Base-by-base conservation (phyloP, 148 eudicot genomes). In the Rhododendron ovatum region DNA sequence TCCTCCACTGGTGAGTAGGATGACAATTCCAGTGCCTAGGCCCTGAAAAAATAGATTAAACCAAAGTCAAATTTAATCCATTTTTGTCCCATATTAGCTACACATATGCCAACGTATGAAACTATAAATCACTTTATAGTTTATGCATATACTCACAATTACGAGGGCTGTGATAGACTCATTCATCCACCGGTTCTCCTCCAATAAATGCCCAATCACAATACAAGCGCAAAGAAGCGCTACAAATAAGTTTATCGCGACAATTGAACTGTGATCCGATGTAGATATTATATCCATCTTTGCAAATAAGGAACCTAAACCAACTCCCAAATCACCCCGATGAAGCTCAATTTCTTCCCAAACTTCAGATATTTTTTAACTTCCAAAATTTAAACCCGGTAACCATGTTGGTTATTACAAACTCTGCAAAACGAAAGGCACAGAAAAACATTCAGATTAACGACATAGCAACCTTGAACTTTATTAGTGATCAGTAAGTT, bases 141-240 rank as follows among this genome's bases (percentile, higher is more conserved):
- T 12, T 45, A 74, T 4, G 73, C 12, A 76, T 82, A 67, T 59
- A 69, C 93, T 87, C 83, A 92, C 94, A 39, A 94, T 87, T 77
- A 86, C n/a, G 47, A 94, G 91, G 57, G 95, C 93, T 20, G 95
- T 92, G 73, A 92, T 94, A 18, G 97, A 94, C 86, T 94, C 97
- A 47, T 94, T 94, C 90, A 93, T 90, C 97, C 97, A 93, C 30
- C 95, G 92, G 74, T 84, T 89, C 78, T 92, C 94, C 87, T 94
- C 96, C 83, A 93, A 87, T 65, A 94, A 89, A 87, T 93, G 98
- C 73, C 98, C 98, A 10, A 93, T 91, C 61, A 94, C 90, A 63
- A 94, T 94, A 88, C 98, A 94, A 24, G 91, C 90, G 50, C 94
- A 92, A 3, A 94, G 86, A 35, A 94, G 94, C 33, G 93, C 94